Conservation (phyloP, 352 stramenopile species). For the Aphanomyces stellatus region DNA sequence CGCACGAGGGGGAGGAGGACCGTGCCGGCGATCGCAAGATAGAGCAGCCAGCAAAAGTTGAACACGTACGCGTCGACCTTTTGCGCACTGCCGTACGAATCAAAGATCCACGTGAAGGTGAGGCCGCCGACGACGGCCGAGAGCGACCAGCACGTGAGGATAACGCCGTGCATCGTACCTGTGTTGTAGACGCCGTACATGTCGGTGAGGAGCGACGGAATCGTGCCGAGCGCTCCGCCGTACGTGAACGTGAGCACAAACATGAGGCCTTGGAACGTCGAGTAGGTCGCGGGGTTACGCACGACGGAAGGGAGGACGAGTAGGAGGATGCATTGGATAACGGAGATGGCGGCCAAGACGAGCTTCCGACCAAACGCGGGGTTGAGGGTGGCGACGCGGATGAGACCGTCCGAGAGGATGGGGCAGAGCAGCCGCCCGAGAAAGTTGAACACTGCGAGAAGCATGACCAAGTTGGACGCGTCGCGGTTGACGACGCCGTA, state of each 20-base stretch:
- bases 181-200: conserved; percentile 67
- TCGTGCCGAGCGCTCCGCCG: conserved; percentile 61
- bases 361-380: background rate
- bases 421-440: background rate
- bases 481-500: background rate
- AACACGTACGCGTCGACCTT: conserved; percentile 41
- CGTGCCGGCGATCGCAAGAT: conserved; percentile 29
- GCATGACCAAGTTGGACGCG: background rate
- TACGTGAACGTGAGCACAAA: conserved; percentile 68
- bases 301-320: background rate
- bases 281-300: conserved; percentile 36
- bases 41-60: conserved; percentile 30
- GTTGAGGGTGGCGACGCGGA: background rate
- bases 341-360: background rate
- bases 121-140: conserved; percentile 65
- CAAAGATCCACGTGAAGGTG: conserved; percentile 63
- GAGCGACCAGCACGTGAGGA: conserved; percentile 70
- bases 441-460: background rate
- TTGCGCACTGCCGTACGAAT: conserved; percentile 22
- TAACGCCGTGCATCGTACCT: conserved; percentile 64
- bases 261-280: conserved; percentile 38
- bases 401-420: background rate
- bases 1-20: conserved; percentile 3
- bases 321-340: background rate
- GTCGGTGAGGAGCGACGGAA: conserved; percentile 64